Evolutionary conservation across 768 basidiomycete genomes (phyloP), one percentile per base, ranked within the genome.

Genomic region (Rhizopogon vinicolor): DNA sequence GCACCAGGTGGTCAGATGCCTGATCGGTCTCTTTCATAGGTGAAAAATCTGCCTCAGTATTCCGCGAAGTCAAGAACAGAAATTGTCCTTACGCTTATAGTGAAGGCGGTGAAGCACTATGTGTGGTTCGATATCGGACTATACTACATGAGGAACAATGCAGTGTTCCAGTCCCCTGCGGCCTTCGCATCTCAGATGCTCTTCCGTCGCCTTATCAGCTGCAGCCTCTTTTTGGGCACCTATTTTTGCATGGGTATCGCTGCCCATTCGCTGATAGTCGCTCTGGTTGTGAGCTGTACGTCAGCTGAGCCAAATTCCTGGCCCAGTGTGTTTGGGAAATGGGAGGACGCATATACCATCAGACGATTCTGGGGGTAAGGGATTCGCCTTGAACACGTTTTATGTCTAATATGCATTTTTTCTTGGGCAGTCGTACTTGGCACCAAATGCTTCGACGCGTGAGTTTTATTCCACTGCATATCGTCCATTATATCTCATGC

Each of bases 331-430:
- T 77, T 72, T 54, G 74, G 74, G 0, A 52, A 54, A 4, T 62
- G 59, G 50, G 46, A 52, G 9, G 68, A 77, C 25, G 71, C 72
- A 10, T 75, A 72, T 54, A 73, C 74, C 1, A 54, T 78, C 8
- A 70, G 73, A 18, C 63, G 65, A 7, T 67, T 74, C 28, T 78
- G 77, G 77, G 71, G 75, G 74, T 75, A 57, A 60, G 74, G 64
- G 12, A 46, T 31, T 53, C 22, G 29, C 33, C 33, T 44, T 18
- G 52, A 18, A 8, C 31, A 16, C 18, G 45, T 14, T 18, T 19
- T 35, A 40, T n/a, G 35, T 37, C 31, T 39, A 31, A 22, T 1
- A 7, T 31, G 5, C 4, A 25, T 25, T 25, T 25, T 25, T 25
- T 25, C 25, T 25, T 25, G 25, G 25, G 25, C 25, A 25, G 25